Base-by-base conservation (phyloP, 2,329 filamentous ascomycete species). In the Cladophialophora exuberans region DNA sequence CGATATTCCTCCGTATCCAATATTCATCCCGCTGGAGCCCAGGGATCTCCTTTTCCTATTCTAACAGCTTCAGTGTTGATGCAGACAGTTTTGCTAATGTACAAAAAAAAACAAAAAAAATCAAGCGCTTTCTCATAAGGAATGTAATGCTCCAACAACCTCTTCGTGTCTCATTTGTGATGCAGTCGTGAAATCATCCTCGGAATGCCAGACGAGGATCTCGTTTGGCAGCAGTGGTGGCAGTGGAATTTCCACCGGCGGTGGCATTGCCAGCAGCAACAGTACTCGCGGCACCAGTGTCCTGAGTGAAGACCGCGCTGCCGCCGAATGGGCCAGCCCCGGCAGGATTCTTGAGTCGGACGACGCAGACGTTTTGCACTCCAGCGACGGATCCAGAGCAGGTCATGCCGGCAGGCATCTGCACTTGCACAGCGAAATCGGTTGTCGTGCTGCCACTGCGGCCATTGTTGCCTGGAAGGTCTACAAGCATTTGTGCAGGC, bases 341-440 rank as follows among this genome's bases (percentile, higher is more conserved):
- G 13, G 38, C n/a, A 1, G 70, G 64, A 73, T 88, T 88, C 66
- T 83, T 79, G 54, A 88, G 74, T 55, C 84, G 81, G 26, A 85
- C 83, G 54, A 88, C 71, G 73, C 85, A 88, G 63, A 88, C 84
- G 64, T 84, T 83, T 57, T 74, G 64, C 11, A 78, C 84, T 22
- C 82, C 83, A 48, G 78, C 84, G 6, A 80, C 81, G 38, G 74
- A 76, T 52, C 77, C 85, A 23, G 79, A 76, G 71, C 85, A 88
- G 23, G 82, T 85, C 83, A 86, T 87, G 50, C 84, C 85, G 39
- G 72, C 72, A 28, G 85, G 85, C 81, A 88, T 86, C 70, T 84
- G 78, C 52, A 87, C 79, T 59, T 78, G 80, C 65, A 88, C 72
- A 45, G 81, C 81, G 74, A 86, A 88, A 63, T 88, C 84, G 64